Percentiles rank a stretch among this genome's conserved stretches.
Conservation (phyloP, 352 stramenopile species). For the Globisporangium yorkense region DNA sequence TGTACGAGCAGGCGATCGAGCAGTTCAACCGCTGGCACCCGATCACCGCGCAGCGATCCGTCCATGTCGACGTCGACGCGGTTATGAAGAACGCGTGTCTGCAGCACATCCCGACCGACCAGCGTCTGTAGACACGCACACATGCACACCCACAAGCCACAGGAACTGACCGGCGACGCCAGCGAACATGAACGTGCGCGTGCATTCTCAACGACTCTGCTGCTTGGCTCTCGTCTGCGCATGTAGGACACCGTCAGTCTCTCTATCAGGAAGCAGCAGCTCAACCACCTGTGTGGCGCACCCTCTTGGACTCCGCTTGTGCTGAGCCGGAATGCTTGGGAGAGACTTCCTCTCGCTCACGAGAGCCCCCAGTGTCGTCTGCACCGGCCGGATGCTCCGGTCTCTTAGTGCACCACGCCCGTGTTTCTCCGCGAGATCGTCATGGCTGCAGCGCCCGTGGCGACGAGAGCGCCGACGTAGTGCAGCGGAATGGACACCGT, state of each 20-base stretch:
- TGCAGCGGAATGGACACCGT: constrained; percentile 69
- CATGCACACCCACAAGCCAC: neutral
- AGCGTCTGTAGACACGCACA: constrained; percentile 29
- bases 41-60: constrained; percentile 33
- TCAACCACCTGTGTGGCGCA: too few species aligned
- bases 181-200: neutral
- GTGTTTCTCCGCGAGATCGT: constrained; percentile 40
- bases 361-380: too few species aligned
- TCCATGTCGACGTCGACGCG: constrained; percentile 43
- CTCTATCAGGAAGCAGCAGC: too few species aligned
- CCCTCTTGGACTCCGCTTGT: too few species aligned
- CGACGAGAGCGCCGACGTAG: constrained; percentile 54
- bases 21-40: constrained; percentile 95
- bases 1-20: constrained; percentile 96
- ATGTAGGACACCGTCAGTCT: too few species aligned
- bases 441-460: constrained; percentile 30
- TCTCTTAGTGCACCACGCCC: constrained; percentile 3
- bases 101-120: constrained; percentile 40
- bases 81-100: constrained; percentile 57
- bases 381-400: neutral
- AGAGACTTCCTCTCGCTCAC: too few species aligned
- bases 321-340: too few species aligned
- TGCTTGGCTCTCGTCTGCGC: neutral
- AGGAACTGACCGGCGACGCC: too few species aligned
- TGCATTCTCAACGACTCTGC: neutral